Evolutionary conservation across 2,329 filamentous ascomycete genomes (phyloP).

Genomic region (Neobulgaria alba): DNA sequence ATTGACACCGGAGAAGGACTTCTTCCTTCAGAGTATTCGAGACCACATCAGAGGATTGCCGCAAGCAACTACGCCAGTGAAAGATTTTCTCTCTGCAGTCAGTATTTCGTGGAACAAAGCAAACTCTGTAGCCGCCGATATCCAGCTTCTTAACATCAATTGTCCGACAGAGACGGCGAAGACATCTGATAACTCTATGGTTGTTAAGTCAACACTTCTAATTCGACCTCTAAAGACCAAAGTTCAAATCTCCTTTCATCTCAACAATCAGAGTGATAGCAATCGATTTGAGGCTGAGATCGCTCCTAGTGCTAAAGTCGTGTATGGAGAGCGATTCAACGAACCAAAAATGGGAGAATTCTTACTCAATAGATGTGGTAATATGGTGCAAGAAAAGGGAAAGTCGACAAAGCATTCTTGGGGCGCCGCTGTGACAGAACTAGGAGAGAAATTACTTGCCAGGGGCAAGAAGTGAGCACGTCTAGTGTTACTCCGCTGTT

Average conservation of each 20-base stretch:
- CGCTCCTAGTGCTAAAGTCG: conserved; percentile 47
- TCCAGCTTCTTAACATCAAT: conserved; percentile 51
- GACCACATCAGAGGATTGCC: conserved; percentile 56
- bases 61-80: conserved; percentile 48
- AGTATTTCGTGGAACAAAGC: conserved; percentile 59
- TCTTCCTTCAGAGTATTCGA: conserved; percentile 65
- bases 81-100: conserved; percentile 50
- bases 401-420: conserved; percentile 37
- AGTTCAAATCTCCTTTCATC: conserved; percentile 51
- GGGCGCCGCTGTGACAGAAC: conserved; percentile 46
- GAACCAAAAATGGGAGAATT: conserved; percentile 68
- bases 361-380: conserved; percentile 45
- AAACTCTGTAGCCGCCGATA: conserved; percentile 47
- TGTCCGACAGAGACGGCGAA: conserved; percentile 58
- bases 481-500: no score
- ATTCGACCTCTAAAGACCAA: conserved; percentile 59
- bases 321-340: conserved; percentile 75
- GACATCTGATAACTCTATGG: conserved; percentile 56
- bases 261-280: conserved; percentile 39
- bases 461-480: conserved; percentile 44
- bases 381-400: conserved; percentile 22
- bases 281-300: conserved; percentile 48
- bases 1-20: conserved; percentile 58
- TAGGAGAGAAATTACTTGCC: conserved; percentile 46
- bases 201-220: conserved; percentile 52